Evolutionary conservation across 2,329 filamentous ascomycete genomes (phyloP).

Genomic region (Ceratocystis cacaofunesta): DNA sequence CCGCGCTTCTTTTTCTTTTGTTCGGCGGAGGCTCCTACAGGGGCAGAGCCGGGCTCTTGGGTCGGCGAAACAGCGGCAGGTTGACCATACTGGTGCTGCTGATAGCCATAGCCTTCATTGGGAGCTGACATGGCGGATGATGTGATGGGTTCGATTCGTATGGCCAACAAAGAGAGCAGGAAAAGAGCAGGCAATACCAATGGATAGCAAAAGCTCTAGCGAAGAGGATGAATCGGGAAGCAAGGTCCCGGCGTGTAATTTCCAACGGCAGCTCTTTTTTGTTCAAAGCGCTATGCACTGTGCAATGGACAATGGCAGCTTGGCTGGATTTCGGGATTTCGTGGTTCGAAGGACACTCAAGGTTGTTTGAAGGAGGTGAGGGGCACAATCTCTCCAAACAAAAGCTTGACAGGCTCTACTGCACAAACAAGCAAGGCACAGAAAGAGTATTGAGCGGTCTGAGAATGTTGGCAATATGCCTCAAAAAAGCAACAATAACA

Average conservation of each 20-base stretch:
- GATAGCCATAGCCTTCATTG: slow-evolving; percentile 38
- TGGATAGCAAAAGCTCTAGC: slow-evolving; percentile 4
- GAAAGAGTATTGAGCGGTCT: not conserved
- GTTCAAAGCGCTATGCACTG: not conserved
- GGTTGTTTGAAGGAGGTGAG: not conserved
- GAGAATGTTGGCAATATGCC: not conserved
- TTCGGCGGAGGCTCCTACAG: slow-evolving; percentile 23
- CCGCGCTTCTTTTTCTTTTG: slow-evolving; percentile 79
- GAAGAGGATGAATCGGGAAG: not conserved
- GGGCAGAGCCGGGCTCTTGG: slow-evolving; percentile 20
- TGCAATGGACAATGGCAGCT: not conserved
- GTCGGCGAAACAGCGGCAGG: slow-evolving; percentile 23
- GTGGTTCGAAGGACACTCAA: not conserved
- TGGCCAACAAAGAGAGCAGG: slow-evolving; percentile 19
- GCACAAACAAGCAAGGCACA: not conserved
- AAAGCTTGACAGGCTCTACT: slow-evolving; percentile 1
- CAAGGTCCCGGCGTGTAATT: slow-evolving; percentile 5
- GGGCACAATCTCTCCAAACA: slow-evolving; percentile 5
- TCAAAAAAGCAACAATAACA: not conserved
- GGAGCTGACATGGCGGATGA: slow-evolving; percentile 38
- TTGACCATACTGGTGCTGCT: slow-evolving; percentile 31
- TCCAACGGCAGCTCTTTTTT: not conserved
- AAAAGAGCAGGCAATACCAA: slow-evolving; percentile 19
- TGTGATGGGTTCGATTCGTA: not conserved
- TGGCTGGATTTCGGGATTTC: not conserved